Conservation (phyloP, 2,329 filamentous ascomycete genomes). For the Cytospora paraplurivora region DNA sequence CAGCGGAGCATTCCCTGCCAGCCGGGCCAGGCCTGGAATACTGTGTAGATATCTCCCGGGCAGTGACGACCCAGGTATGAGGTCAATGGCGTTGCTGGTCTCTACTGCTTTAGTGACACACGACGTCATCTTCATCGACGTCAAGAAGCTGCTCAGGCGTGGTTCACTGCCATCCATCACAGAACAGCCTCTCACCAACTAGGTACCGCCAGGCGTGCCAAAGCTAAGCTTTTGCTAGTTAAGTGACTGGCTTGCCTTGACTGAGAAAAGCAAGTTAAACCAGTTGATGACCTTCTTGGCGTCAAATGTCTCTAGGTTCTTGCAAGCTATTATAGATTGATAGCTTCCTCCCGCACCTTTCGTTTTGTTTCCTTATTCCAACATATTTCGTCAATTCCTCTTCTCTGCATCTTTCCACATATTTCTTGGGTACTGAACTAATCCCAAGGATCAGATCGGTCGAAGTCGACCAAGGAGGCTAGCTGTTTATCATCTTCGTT, state of each 20-base stretch:
- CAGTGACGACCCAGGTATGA: slow-evolving; percentile 9
- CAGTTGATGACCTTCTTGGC: too few relatives aligned
- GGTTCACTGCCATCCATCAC: neutral
- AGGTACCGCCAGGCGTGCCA: neutral
- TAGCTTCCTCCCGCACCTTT: neutral
- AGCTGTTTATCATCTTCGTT: neutral
- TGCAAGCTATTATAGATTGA: too few relatives aligned
- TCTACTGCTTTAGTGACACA: slow-evolving; percentile 9
- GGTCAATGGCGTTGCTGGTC: slow-evolving; percentile 19
- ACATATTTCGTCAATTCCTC: neutral
- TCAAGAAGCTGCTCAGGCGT: slow-evolving; percentile 11
- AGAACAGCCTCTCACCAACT: slow-evolving; percentile 1
- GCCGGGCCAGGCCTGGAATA: neutral
- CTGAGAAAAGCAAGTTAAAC: too few relatives aligned
- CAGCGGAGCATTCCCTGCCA: neutral
- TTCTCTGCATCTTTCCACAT: neutral
- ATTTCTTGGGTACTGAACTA: neutral
- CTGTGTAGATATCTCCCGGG: neutral
- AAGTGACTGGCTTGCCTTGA: neutral
- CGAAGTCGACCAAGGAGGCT: neutral
- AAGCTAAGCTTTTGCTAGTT: neutral
- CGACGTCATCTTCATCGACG: slow-evolving; percentile 16
- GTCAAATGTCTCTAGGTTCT: too few relatives aligned
- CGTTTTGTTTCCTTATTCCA: neutral
- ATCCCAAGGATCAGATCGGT: neutral